Evolutionary conservation across 805 yeast species (phyloP), one percentile per base, ranked within the genome.

Genomic region (Wickerhamomyces ciferrii): DNA sequence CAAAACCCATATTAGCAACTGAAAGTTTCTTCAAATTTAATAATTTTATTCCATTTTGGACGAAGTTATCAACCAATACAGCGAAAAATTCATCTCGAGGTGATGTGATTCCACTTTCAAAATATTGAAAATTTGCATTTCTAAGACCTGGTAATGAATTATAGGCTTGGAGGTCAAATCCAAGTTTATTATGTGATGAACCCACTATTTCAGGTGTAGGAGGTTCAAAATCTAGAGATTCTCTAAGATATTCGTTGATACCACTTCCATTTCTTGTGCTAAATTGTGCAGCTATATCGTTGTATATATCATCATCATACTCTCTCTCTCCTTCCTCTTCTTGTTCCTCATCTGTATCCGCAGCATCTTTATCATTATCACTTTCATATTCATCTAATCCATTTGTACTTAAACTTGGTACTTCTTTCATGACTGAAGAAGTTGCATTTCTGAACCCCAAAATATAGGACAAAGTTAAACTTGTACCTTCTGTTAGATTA

Each of bases 381-480:
- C 25, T 19, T 14, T 18, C 24, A 15, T 14, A 31, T n/a, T n/a
- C n/a, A 35, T 24, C 36, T 9, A 20, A 39, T 15, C 29, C 47
- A 17, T 23, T 11, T 10, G 43, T 15, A 10, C 31, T 27, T 8
- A 8, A 27, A 27, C 11, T 9, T 43, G 46, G 7, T 52, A n/a
- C n/a, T n/a, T n/a, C 53, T 35, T 43, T 44, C n/a, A 50, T 18
- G 19, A 51, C 53, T 21, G 45, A 37, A 5, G 53, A 42, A 27
- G 7, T 27, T 27, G 31, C 31, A 5, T 27, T 4, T 27, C 11
- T 5, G 11, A 27, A 27, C 31, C 31, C 31, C 7, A 4, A 10
- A 8, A 27, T 27, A 10, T 7, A 27, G 14, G 31, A 27, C 4
- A 14, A 27, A 17, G 43, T 49, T 18, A 50, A 39, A 15, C 47